A percentile compares a stretch with the other conserved stretches of the same genome.
Evolutionary conservation across 139 green algal genomes (phyloP).

Genomic region (Chlorella sorokiniana): DNA sequence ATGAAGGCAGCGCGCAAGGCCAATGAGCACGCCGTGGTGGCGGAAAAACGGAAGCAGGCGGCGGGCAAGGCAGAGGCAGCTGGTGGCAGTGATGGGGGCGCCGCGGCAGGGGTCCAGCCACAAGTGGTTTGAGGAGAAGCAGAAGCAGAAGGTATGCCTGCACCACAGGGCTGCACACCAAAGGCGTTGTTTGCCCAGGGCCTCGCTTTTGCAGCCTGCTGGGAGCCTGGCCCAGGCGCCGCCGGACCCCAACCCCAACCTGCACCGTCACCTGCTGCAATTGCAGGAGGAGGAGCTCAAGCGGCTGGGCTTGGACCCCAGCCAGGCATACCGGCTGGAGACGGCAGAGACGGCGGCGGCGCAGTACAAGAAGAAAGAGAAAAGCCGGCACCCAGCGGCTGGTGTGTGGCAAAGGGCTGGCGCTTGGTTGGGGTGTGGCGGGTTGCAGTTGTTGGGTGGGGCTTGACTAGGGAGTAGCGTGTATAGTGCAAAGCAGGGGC

Average conservation of each 20-base stretch:
- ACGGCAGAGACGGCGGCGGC: slow-evolving; percentile 75
- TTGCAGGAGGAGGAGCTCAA: slow-evolving; percentile 71
- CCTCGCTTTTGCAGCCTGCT: background rate
- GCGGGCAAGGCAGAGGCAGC: slow-evolving; percentile 26
- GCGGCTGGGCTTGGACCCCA: slow-evolving; percentile 68
- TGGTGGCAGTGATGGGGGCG: background rate
- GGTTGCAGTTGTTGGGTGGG: background rate
- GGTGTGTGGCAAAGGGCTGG: background rate
- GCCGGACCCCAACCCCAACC: background rate
- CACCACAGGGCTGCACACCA: background rate
- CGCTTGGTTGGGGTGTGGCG: background rate
- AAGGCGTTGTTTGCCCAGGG: background rate
- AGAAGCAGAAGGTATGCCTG: slow-evolving; percentile 18
- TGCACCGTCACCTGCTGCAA: background rate
- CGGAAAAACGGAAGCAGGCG: slow-evolving; percentile 78
- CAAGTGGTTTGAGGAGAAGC: slow-evolving; percentile 86
- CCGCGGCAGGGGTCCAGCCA: slow-evolving; percentile 40
- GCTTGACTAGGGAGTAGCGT: too few relatives aligned
- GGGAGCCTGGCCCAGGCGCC: background rate
- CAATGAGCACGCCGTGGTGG: slow-evolving; percentile 89
- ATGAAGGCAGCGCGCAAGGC: slow-evolving; percentile 83
- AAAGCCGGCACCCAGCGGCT: slow-evolving; percentile 70
- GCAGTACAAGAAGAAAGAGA: slow-evolving; percentile 81
- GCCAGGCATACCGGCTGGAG: slow-evolving; percentile 79
- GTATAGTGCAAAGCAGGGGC: too few relatives aligned